Evolutionary conservation across 306 rosid genomes (phyloP).

Genomic region (Astragalus membranaceus): DNA sequence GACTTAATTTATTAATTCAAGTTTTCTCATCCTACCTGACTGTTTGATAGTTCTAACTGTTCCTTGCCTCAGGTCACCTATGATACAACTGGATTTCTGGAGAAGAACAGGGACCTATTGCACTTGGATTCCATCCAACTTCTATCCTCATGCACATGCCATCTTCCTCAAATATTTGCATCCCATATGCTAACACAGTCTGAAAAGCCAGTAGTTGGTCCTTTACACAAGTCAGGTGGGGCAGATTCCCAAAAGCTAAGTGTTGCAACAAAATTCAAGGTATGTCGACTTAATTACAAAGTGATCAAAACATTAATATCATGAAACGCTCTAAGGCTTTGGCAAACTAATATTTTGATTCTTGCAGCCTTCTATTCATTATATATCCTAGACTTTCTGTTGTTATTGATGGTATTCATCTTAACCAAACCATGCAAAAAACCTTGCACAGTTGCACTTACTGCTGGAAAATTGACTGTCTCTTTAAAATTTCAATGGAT

Average conservation of each 20-base stretch:
- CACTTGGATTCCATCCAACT: slow-evolving; percentile 95
- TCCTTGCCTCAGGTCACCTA: slow-evolving; percentile 71
- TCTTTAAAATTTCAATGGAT: not conserved
- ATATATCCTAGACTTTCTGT: slow-evolving; percentile 1
- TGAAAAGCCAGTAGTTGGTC: slow-evolving; percentile 73
- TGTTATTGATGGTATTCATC: slow-evolving; percentile 7
- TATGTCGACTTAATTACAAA: slow-evolving; percentile 18
- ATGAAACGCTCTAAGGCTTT: not conserved
- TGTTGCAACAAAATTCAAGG: slow-evolving; percentile 97
- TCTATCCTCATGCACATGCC: slow-evolving; percentile 83
- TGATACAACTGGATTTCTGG: slow-evolving; percentile 90
- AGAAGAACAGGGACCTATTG: slow-evolving; percentile 90
- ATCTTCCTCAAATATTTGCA: slow-evolving; percentile 86
- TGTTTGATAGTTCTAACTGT: slow-evolving; percentile 39
- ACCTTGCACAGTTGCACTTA: not conserved
- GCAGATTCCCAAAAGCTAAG: slow-evolving; percentile 98
- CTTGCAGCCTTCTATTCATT: not conserved
- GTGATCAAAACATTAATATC: not conserved
- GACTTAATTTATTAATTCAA: not conserved
- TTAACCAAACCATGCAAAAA: not conserved
- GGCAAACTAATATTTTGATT: not conserved
- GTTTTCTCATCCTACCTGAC: slow-evolving; percentile 24
- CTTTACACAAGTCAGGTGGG: slow-evolving; percentile 81
- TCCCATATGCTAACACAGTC: slow-evolving; percentile 77
- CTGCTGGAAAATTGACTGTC: not conserved